phyloP scores from a whole-genome alignment of 1,139 yeast genomes.

The Nakaseomyces sp. region DNA sequence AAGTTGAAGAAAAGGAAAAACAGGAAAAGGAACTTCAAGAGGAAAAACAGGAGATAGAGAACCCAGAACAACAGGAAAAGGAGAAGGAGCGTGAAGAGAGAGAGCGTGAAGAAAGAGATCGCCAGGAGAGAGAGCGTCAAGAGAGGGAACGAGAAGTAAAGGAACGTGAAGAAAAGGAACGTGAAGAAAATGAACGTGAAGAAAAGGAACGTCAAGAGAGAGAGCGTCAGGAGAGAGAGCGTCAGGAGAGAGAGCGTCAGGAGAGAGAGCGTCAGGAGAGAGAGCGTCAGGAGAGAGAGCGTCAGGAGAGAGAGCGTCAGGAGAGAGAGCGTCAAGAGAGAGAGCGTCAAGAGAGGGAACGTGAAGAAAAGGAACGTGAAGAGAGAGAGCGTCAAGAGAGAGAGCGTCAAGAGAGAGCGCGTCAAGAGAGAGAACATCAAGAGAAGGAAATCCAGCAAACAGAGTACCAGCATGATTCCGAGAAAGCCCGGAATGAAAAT shows the following conservation, averaged over 20 bases:
- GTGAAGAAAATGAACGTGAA: slow-evolving; percentile 8
- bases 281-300: slow-evolving; percentile 5
- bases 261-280: slow-evolving; percentile 10
- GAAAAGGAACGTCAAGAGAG: slow-evolving; percentile 1
- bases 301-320: slow-evolving; percentile 6
- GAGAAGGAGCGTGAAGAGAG: slow-evolving; percentile 11
- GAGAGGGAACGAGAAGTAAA: background rate
- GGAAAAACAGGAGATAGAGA: too few species aligned
- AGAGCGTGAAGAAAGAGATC: slow-evolving; percentile 14
- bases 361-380: too few species aligned
- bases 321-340: slow-evolving; percentile 7
- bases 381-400: slow-evolving; percentile 22
- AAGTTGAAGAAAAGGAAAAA: slow-evolving; percentile 11
- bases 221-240: slow-evolving; percentile 1
- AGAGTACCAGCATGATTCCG: slow-evolving; percentile 8
- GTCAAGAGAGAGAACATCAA: background rate
- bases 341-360: background rate
- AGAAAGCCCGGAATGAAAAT: slow-evolving; percentile 9
- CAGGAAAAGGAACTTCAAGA: slow-evolving; percentile 13
- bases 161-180: slow-evolving; percentile 8
- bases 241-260: slow-evolving; percentile 9
- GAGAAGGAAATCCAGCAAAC: slow-evolving; percentile 12
- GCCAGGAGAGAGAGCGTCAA: slow-evolving; percentile 21
- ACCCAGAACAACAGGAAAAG: too few species aligned
- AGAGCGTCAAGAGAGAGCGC: slow-evolving; percentile 6